A percentile compares a stretch with the other conserved stretches of the same genome.
phyloP scores from a whole-genome alignment of 1,139 yeast genomes.

The Saccharomyces pastorianus region DNA sequence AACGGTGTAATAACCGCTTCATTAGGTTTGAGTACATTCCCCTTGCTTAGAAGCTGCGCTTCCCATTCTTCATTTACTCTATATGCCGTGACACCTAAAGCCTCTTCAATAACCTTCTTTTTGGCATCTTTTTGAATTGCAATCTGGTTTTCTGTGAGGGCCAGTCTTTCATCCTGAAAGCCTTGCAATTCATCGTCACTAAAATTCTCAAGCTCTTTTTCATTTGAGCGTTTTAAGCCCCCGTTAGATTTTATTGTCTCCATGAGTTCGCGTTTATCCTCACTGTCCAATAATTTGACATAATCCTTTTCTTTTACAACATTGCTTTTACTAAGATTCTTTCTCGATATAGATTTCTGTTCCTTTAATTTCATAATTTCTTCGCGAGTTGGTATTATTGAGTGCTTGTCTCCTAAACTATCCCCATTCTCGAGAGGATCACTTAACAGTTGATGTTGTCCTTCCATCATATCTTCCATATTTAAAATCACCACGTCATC shows the following conservation, averaged over 20 bases:
- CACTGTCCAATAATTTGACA: constrained; percentile 15
- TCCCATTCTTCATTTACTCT: background rate
- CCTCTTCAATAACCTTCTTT: background rate
- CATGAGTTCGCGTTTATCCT: constrained; percentile 20
- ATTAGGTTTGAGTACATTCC: background rate
- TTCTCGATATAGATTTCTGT: background rate
- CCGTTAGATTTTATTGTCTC: constrained; percentile 16
- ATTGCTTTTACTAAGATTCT: background rate
- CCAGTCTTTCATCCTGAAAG: constrained; percentile 17
- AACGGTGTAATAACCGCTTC: background rate
- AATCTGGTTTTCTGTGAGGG: constrained; percentile 8
- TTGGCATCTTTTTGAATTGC: background rate
- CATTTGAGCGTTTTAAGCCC: constrained; percentile 10
- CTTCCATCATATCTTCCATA: background rate
- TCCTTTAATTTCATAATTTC: background rate
- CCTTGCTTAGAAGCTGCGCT: constrained; percentile 1
- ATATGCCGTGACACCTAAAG: background rate
- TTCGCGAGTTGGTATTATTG: background rate
- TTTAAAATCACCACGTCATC: background rate
- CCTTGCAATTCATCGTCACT: constrained; percentile 7
- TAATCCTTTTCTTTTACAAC: constrained; percentile 16
- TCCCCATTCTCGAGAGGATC: background rate
- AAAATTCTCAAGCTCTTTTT: constrained; percentile 6
- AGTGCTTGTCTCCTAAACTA: background rate
- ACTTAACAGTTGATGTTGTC: background rate